These are phyloP conservation scores for Dissophora ornata DNA, from an alignment of 192 early-diverging fungal species.

Conservation along the genomic window DNA sequence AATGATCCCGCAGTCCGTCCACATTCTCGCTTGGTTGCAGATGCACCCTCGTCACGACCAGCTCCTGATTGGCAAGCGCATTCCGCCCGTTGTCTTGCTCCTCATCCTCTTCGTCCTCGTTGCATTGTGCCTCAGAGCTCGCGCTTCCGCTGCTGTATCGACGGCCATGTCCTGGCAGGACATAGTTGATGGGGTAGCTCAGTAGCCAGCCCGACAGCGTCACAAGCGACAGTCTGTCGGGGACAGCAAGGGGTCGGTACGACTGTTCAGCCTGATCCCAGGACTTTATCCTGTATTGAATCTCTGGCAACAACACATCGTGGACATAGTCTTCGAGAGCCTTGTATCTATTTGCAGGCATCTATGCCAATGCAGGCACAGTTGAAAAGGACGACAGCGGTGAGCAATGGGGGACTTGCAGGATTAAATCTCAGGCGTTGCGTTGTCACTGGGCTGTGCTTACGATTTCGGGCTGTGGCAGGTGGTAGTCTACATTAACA, in stretches of 20 bases:
- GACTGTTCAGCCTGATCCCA: constrained; percentile 43
- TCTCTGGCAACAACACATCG: constrained; percentile 16
- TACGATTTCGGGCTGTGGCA: constrained; percentile 47
- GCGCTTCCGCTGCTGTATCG: constrained; percentile 17
- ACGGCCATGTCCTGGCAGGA: constrained; percentile 22
- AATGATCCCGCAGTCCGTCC: constrained; percentile 24
- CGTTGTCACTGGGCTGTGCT: no score
- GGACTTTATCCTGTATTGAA: constrained; percentile 26
- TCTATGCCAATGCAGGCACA: not conserved
- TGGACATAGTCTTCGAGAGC: constrained; percentile 32
- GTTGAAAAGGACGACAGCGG: not conserved
- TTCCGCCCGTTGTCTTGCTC: constrained; percentile 44
- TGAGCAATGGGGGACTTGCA: not conserved
- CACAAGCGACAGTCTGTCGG: constrained; percentile 29
- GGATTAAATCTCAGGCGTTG: no score
- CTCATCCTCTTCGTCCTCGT: constrained; percentile 36
- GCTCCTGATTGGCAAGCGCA: constrained; percentile 28
- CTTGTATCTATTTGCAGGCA: constrained; percentile 36
- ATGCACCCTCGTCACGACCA: constrained; percentile 37
- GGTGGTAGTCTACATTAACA: constrained; percentile 50
- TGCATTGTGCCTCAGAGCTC: not conserved
- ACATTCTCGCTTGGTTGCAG: constrained; percentile 23
- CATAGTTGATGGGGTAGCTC: constrained; percentile 51
- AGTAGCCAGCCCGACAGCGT: constrained; percentile 49
- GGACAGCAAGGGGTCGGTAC: constrained; percentile 19